These are phyloP conservation scores for Aspergillus neotritici DNA, from an alignment of 2,329 filamentous ascomycete species.

Conservation along the genomic window DNA sequence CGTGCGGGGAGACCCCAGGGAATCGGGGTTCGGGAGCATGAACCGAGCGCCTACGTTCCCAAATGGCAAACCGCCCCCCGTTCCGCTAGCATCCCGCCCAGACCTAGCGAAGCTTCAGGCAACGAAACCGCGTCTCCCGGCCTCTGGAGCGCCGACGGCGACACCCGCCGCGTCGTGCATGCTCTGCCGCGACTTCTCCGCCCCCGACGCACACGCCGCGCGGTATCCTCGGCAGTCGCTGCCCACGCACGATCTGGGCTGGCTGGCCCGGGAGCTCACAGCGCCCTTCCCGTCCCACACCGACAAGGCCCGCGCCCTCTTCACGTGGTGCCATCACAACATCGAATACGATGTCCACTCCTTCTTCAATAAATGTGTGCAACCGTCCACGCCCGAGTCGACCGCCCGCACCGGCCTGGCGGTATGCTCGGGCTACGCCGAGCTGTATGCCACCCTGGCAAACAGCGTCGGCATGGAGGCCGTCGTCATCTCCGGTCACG, in stretches of 20 bases:
- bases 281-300: conserved; percentile 72
- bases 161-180: conserved; percentile 53
- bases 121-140: conserved; percentile 42
- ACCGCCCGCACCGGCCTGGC: conserved; percentile 73
- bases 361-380: conserved; percentile 69
- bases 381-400: conserved; percentile 61
- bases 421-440: conserved; percentile 88
- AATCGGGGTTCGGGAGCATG: conserved; percentile 45
- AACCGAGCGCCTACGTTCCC: conserved; percentile 23
- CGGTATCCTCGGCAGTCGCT: conserved; percentile 68
- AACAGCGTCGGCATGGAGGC: conserved; percentile 72
- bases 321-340: conserved; percentile 94
- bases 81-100: conserved; percentile 53
- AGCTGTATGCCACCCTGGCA: conserved; percentile 73
- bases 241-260: conserved; percentile 62
- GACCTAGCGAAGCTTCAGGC: conserved; percentile 53
- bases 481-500: conserved; percentile 68
- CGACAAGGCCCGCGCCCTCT: conserved; percentile 88
- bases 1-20: conserved; percentile 31
- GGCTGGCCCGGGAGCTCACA: conserved; percentile 73
- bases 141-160: conserved; percentile 14
- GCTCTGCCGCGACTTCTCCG: conserved; percentile 81
- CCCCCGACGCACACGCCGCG: conserved; percentile 69
- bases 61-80: conserved; percentile 40
- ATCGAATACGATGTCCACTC: conserved; percentile 74